A percentile compares a stretch with the other conserved stretches of the same genome.
These are phyloP conservation scores for Morella rubra DNA, from an alignment of 306 rosid genomes.

Conservation along the genomic window DNA sequence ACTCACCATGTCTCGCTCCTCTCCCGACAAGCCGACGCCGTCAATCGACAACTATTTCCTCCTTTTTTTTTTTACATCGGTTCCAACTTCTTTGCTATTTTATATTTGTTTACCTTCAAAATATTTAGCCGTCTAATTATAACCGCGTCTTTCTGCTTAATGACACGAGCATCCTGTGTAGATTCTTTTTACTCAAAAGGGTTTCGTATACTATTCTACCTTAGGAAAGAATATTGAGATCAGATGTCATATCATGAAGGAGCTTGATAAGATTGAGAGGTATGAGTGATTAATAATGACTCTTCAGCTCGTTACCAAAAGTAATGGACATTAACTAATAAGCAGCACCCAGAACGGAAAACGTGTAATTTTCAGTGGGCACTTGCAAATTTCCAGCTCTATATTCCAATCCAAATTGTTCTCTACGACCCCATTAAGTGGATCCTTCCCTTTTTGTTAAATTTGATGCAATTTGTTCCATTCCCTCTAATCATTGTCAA, in stretches of 20 bases:
- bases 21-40: constrained; percentile 25
- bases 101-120: too few relatives aligned
- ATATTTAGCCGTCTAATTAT: too few relatives aligned
- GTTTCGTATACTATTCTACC: not conserved
- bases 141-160: not conserved
- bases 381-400: not conserved
- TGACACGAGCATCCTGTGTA: not conserved
- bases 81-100: too few relatives aligned
- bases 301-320: not conserved
- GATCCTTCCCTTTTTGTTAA: not conserved
- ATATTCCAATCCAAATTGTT: not conserved
- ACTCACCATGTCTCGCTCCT: constrained; percentile 12
- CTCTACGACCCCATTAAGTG: not conserved
- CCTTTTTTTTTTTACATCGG: not conserved
- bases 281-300: not conserved
- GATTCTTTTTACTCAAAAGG: too few relatives aligned
- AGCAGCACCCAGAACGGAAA: not conserved
- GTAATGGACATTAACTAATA: not conserved
- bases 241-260: constrained; percentile 2
- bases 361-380: not conserved
- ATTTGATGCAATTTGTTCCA: not conserved
- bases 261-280: not conserved
- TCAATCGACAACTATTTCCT: not conserved
- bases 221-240: not conserved
- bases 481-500: not conserved